Percentiles rank a stretch among this genome's conserved stretches.
Conservation (phyloP, 768 basidiomycete genomes). For the Suillus discolor region DNA sequence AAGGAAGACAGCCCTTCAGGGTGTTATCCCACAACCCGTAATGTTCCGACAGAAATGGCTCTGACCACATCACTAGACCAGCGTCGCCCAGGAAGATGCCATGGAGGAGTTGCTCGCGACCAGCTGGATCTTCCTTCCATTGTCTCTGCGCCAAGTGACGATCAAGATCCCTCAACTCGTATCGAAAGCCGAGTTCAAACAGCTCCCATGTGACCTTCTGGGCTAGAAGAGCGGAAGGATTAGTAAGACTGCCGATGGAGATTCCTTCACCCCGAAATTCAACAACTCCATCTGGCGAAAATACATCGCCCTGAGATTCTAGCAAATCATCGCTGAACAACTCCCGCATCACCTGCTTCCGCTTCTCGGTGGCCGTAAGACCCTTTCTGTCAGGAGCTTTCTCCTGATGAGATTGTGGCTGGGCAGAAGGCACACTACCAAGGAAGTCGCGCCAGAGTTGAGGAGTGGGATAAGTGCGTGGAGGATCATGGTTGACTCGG, state of each 20-base stretch:
- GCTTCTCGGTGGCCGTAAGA: not conserved
- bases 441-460: slow-evolving; percentile 6
- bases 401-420: not conserved
- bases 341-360: slow-evolving; percentile 7
- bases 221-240: slow-evolving; percentile 6
- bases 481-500: not conserved
- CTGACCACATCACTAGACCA: slow-evolving; percentile 10
- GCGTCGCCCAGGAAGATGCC: slow-evolving; percentile 7
- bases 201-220: slow-evolving; percentile 25
- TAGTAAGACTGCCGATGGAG: not conserved
- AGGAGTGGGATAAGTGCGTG: not conserved
- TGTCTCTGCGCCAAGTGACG: not conserved
- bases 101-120: not conserved
- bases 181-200: slow-evolving; percentile 21
- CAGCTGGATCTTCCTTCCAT: not conserved
- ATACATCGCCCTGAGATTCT: not conserved
- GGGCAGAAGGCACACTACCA: slow-evolving; percentile 1
- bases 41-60: not conserved
- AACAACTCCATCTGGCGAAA: not conserved
- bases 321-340: slow-evolving; percentile 8
- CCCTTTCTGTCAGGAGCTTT: not conserved
- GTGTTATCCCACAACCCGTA: not conserved
- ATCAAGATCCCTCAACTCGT: slow-evolving; percentile 22
- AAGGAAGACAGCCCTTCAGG: not conserved
- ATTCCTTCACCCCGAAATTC: not conserved